Evolutionary conservation across 1,284 basidiomycete genomes (phyloP).

Genomic region (Rhizoctonia solani): DNA sequence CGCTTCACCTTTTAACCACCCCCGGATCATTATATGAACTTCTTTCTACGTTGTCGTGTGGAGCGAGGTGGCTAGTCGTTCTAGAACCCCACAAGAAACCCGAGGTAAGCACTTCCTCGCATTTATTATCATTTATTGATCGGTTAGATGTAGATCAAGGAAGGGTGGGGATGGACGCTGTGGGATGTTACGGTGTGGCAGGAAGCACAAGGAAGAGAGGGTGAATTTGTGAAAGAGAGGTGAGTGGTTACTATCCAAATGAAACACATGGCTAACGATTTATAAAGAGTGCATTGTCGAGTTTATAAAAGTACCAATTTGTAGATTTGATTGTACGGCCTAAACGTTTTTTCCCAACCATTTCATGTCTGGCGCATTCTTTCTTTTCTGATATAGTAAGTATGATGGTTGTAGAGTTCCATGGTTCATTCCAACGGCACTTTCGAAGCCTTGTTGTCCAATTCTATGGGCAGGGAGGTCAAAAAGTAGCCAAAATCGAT

Average conservation of each 20-base stretch:
- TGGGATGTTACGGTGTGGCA: conserved; percentile 66
- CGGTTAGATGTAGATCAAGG: conserved; percentile 58
- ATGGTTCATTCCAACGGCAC: conserved; percentile 3
- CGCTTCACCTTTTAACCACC: conserved; percentile 66
- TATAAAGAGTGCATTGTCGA: conserved; percentile 54
- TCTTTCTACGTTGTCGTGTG: conserved; percentile 64
- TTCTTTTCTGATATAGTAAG: too few species aligned
- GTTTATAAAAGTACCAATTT: conserved; percentile 45
- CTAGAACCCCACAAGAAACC: conserved; percentile 77
- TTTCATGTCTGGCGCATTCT: not conserved
- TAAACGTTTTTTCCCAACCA: not conserved
- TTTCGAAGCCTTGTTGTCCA: conserved; percentile 31
- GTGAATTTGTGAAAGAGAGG: conserved; percentile 59
- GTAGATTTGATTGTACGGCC: not conserved
- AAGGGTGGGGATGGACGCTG: conserved; percentile 72
- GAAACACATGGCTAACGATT: not conserved
- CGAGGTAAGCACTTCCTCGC: conserved; percentile 52
- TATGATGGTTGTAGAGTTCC: not conserved
- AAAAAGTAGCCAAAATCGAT: conserved; percentile 25
- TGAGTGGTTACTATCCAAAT: conserved; percentile 41
- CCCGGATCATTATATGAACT: conserved; percentile 66
- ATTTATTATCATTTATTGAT: too few species aligned
- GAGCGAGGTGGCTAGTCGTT: conserved; percentile 65
- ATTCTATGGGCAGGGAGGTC: conserved; percentile 15
- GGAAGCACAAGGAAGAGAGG: conserved; percentile 52